phyloP scores from a whole-genome alignment of 139 green algal genomes.

The Chlamydomonas sp. region DNA sequence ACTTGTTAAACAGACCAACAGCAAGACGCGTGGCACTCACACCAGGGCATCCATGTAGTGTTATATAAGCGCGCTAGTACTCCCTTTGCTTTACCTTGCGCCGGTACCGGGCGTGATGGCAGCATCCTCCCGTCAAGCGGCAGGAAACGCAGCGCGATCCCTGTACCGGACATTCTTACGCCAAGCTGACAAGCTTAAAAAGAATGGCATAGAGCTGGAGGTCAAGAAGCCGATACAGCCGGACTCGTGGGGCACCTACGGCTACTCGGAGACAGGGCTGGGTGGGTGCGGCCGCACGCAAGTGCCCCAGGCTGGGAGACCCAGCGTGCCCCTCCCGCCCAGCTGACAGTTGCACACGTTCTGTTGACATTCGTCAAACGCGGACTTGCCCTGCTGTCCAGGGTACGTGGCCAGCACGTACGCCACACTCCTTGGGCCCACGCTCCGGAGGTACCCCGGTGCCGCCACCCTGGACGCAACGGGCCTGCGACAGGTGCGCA shows the following conservation, averaged over 20 bases:
- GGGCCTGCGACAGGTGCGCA: not conserved
- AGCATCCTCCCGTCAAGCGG: no score
- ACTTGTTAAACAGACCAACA: no score
- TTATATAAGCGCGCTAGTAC: no score
- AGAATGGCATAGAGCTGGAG: not conserved
- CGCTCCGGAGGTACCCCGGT: conserved; percentile 6
- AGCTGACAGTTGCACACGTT: not conserved
- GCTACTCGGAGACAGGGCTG: conserved; percentile 12
- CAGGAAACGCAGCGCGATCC: no score
- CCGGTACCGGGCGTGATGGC: no score
- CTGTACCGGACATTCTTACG: conserved; percentile 6
- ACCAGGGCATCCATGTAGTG: no score
- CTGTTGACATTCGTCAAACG: not conserved
- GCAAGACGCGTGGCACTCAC: no score
- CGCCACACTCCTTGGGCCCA: conserved; percentile 8
- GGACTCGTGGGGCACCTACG: conserved; percentile 14
- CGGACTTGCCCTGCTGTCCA: no score
- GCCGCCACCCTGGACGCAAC: not conserved
- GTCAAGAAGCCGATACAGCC: conserved; percentile 14
- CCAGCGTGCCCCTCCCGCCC: not conserved
- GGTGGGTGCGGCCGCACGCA: no score
- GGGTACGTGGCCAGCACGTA: conserved; percentile 2
- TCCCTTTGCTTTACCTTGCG: no score
- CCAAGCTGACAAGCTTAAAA: not conserved
- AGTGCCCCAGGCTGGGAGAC: not conserved